A percentile compares a stretch with the other conserved stretches of the same genome.
phyloP scores from a whole-genome alignment of 2,329 filamentous ascomycete genomes.

The Lecanoromycetidae sp. region DNA sequence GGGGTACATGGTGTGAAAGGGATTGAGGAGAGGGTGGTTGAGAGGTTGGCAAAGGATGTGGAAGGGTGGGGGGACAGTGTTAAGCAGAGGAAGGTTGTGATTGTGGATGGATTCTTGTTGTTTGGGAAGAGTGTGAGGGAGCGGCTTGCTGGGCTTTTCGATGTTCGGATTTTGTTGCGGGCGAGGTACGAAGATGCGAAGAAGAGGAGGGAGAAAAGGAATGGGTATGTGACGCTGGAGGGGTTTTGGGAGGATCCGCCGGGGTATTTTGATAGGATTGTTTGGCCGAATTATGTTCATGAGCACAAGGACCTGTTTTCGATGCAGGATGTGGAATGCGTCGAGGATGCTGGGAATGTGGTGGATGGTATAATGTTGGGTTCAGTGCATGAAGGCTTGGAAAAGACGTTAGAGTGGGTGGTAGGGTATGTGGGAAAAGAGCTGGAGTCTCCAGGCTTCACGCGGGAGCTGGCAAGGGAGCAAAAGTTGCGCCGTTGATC shows the following conservation, averaged over 20 bases:
- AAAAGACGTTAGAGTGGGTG: conserved; percentile 27
- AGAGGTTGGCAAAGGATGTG: conserved; percentile 22
- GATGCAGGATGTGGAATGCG: conserved; percentile 51
- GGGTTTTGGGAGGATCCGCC: conserved; percentile 95
- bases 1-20: conserved; percentile 31
- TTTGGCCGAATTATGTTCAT: conserved; percentile 87
- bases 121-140: conserved; percentile 49
- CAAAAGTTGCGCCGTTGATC: too few relatives aligned
- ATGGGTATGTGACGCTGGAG: conserved; percentile 43
- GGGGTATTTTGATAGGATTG: conserved; percentile 83
- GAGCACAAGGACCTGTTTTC: conserved; percentile 74
- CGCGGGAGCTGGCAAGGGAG: background rate
- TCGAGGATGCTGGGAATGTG: conserved; percentile 30
- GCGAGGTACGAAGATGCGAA: conserved; percentile 46
- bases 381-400: conserved; percentile 2
- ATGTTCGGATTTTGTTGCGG: conserved; percentile 67
- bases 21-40: conserved; percentile 23
- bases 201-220: conserved; percentile 29
- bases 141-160: conserved; percentile 46
- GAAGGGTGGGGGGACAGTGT: conserved; percentile 16
- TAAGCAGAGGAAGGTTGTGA: conserved; percentile 38
- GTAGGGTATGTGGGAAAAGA: background rate
- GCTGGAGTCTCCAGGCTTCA: too few relatives aligned
- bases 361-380: conserved; percentile 14
- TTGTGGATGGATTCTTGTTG: conserved; percentile 83